Conservation (phyloP, 2,329 filamentous ascomycete species). For the Ilyonectria robusta region DNA sequence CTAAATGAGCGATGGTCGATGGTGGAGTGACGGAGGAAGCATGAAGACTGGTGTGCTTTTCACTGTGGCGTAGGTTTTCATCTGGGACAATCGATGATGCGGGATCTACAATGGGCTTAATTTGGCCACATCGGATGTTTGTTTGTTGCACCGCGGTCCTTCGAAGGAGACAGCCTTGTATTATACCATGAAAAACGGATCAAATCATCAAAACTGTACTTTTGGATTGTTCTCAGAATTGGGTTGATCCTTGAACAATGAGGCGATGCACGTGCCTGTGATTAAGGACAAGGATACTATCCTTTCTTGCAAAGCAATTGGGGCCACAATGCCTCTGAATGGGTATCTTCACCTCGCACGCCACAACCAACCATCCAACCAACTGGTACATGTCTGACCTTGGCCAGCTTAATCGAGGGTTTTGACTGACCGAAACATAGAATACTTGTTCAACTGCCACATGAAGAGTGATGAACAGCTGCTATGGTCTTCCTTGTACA, state of each 20-base stretch:
- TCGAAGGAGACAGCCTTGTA: conserved; percentile 50
- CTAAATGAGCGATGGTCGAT: conserved; percentile 55
- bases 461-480: too few relatives aligned
- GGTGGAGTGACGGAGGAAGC: conserved; percentile 19
- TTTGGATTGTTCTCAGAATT: conserved; percentile 37
- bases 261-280: neutral
- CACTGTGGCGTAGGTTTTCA: conserved; percentile 41
- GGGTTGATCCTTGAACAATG: neutral
- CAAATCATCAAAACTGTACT: conserved; percentile 44
- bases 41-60: conserved; percentile 37
- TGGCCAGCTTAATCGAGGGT: neutral
- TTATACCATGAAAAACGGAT: conserved; percentile 49
- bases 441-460: too few relatives aligned
- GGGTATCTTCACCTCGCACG: too few relatives aligned
- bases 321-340: neutral
- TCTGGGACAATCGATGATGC: conserved; percentile 40
- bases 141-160: conserved; percentile 47
- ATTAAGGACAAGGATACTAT: neutral
- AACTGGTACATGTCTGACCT: neutral
- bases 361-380: neutral
- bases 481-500: too few relatives aligned
- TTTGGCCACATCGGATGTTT: conserved; percentile 46
- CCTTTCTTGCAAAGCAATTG: neutral
- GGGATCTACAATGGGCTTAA: conserved; percentile 46
- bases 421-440: neutral